A percentile compares a stretch with the other conserved stretches of the same genome.
These are phyloP conservation scores for Cryphonectria naterciae DNA, from an alignment of 2,329 filamentous ascomycete genomes.

Conservation along the genomic window DNA sequence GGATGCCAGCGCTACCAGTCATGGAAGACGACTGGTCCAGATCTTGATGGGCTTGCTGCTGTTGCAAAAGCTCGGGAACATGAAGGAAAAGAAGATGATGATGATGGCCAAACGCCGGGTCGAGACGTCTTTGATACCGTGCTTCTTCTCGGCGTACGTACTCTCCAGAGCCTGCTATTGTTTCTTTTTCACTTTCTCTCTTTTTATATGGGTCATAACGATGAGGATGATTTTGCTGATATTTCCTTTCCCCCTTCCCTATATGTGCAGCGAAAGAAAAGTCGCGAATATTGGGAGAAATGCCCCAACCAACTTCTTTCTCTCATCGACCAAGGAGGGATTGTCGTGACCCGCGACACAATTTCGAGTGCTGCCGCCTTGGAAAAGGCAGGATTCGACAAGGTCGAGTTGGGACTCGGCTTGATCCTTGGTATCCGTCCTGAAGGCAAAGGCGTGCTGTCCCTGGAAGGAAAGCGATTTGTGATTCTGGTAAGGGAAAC, in stretches of 20 bases:
- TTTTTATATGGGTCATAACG: too few species aligned
- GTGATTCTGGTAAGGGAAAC: not conserved
- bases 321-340: not conserved
- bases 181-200: too few species aligned
- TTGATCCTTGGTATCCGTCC: not conserved
- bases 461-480: not conserved
- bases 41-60: not conserved
- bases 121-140: not conserved
- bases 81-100: not conserved
- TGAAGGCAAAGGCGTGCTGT: not conserved
- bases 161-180: not conserved
- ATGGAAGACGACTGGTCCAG: not conserved
- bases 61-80: not conserved
- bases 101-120: not conserved
- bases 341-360: not conserved
- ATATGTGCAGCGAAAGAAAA: not conserved
- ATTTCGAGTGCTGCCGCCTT: not conserved
- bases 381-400: not conserved
- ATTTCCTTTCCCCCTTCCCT: too few species aligned
- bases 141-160: not conserved
- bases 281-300: not conserved
- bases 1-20: not conserved
- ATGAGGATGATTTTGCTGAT: too few species aligned
- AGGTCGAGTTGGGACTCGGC: not conserved
- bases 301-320: not conserved